Evolutionary conservation across 73 alveolate species (phyloP), one percentile per base, ranked within the genome.

Genomic region (Tetrahymena elliotti): DNA sequence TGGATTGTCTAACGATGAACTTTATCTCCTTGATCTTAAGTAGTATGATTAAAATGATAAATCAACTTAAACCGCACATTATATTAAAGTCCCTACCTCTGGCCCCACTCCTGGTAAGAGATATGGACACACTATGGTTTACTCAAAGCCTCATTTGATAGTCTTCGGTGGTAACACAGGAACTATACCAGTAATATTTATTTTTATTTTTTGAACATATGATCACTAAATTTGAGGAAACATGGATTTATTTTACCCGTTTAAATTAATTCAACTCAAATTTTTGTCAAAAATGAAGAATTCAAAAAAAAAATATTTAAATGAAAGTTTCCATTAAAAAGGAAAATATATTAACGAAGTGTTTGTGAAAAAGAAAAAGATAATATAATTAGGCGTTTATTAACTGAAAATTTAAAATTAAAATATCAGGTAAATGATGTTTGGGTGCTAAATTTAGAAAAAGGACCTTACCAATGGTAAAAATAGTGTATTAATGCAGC

Each of bases 381-480:
- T 0, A 68, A 24, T 68, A 31, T 68, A 68, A 1, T 47, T 47
- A 47, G 82, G 88, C 88, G 88, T 68, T 68, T 68, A 68, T 68
- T 68, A 68, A 68, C 88, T 68, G 88, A 68, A 68, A 18, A 18
- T 68, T 68, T 68, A 10, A 40, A 10, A 10, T 68, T 68, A 24
- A 27, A 68, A 27, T 68, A 68, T 6, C 3, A 68, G 88, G 98
- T 98, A 12, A 98, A 98, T 96, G 99, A 98, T 96, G 99, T 98
- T 35, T 98, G 99, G 99, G 95, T 97, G 38, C 97, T 98, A 84
- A 98, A 97, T 95, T 97, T 98, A 9, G 99, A 98, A 93, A 96
- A 94, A 84, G 97, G 98, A 16, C 99, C 99, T 10, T 97, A 98
- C 47, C 96, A 98, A 41, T 98, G 99, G 99, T 93, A 97, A 31